These are phyloP conservation scores for Pisolithus sp. DNA, from an alignment of 768 basidiomycete species.

Conservation along the genomic window DNA sequence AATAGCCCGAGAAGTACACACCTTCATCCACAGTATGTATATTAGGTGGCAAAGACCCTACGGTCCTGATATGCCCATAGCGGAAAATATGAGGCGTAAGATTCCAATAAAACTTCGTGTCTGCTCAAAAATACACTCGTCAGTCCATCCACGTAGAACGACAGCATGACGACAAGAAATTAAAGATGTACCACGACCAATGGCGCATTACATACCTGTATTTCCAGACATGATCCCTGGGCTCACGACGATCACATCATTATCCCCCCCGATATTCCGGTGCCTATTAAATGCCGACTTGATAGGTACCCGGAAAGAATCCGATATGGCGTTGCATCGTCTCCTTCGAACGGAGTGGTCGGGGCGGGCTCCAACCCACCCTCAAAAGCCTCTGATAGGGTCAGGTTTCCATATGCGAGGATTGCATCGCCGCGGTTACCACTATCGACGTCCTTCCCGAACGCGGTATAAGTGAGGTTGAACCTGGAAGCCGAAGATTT, in stretches of 20 bases:
- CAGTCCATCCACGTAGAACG: no score
- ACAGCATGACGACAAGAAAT: no score
- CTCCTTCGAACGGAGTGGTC: conserved; percentile 38
- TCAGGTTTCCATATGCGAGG: conserved; percentile 40
- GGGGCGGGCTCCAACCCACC: conserved; percentile 60
- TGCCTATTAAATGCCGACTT: conserved; percentile 54
- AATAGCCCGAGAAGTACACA: conserved; percentile 28
- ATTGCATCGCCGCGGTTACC: conserved; percentile 5
- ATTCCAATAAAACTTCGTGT: conserved; percentile 44
- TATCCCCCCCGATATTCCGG: conserved; percentile 30
- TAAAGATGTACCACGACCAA: no score
- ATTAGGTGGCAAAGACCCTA: conserved; percentile 15
- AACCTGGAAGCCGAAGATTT: conserved; percentile 41
- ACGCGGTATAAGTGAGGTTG: conserved; percentile 55
- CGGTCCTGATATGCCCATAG: conserved; percentile 38
- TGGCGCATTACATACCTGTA: conserved; percentile 27
- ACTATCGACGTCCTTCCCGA: conserved; percentile 38
- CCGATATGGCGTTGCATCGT: conserved; percentile 33
- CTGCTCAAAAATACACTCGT: conserved; percentile 13
- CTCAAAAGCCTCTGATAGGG: conserved; percentile 42
- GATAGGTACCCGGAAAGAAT: conserved; percentile 60
- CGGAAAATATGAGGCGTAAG: conserved; percentile 62
- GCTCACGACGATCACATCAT: conserved; percentile 32
- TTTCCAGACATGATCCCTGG: conserved; percentile 59
- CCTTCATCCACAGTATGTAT: conserved; percentile 75